A percentile compares a stretch with the other conserved stretches of the same genome.
Evolutionary conservation across 176 grass and related monocot genomes (phyloP).

Genomic region (Miscanthus lutarioriparius): DNA sequence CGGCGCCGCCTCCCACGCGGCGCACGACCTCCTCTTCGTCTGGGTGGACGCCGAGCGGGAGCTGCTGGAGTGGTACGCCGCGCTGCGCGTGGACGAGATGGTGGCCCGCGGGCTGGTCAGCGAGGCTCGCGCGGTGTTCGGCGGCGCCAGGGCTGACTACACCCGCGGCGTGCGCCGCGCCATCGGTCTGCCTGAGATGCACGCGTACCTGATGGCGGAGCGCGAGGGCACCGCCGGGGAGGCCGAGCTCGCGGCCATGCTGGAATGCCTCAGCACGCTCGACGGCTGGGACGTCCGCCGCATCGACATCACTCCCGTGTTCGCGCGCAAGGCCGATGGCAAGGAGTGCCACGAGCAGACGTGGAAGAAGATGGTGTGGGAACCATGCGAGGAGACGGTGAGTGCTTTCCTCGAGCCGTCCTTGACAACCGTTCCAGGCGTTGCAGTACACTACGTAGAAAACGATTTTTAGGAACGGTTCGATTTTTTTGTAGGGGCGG

Average conservation of each 20-base stretch:
- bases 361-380: constrained; percentile 28
- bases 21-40: constrained; percentile 32
- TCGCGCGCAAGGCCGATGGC: constrained; percentile 32
- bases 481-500: too few species aligned
- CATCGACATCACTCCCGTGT: constrained; percentile 55
- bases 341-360: not conserved
- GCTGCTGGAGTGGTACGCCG: constrained; percentile 40
- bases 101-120: constrained; percentile 52
- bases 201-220: constrained; percentile 49
- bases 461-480: too few species aligned
- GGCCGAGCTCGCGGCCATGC: constrained; percentile 20
- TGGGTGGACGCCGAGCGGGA: constrained; percentile 52
- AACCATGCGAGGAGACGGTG: constrained; percentile 28
- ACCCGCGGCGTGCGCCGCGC: constrained; percentile 50
- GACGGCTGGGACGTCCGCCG: constrained; percentile 57
- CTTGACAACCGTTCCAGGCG: not conserved
- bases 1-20: not conserved
- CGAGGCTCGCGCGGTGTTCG: constrained; percentile 55
- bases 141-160: constrained; percentile 20
- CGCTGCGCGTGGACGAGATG: constrained; percentile 64
- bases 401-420: not conserved
- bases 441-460: not conserved
- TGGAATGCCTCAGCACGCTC: constrained; percentile 36
- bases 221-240: constrained; percentile 1
- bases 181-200: constrained; percentile 73